A percentile compares a stretch with the other conserved stretches of the same genome.
Conservation (phyloP, 371 early-diverging fungal genomes). For the Zychaea mexicana region DNA sequence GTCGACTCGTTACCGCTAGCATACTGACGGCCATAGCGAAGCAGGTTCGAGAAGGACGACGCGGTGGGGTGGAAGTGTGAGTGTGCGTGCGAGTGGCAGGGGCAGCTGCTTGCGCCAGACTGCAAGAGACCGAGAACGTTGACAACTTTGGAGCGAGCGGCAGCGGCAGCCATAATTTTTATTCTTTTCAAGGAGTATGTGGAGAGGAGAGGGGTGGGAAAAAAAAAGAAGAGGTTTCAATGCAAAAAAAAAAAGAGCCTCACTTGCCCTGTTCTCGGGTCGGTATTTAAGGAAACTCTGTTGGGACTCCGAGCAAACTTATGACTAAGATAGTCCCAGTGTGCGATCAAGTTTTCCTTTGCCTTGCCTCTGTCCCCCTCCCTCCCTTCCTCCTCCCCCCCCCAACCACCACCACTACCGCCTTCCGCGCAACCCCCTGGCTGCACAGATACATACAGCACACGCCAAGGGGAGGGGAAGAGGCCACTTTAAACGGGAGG, state of each 20-base stretch:
- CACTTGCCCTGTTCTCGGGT: neutral
- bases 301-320: constrained; percentile 2
- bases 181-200: too few relatives aligned
- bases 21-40: constrained; percentile 50
- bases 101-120: constrained; percentile 47
- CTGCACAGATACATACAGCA: too few relatives aligned
- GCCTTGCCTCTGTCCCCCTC: too few relatives aligned
- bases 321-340: constrained; percentile 4
- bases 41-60: constrained; percentile 37
- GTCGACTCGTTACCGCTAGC: constrained; percentile 48
- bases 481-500: neutral
- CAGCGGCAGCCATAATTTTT: constrained; percentile 42
- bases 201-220: constrained; percentile 6
- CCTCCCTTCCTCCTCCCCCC: too few relatives aligned
- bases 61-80: constrained; percentile 30
- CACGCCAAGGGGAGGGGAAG: too few relatives aligned
- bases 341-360: neutral
- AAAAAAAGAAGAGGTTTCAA: constrained; percentile 6
- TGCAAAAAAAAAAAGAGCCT: neutral
- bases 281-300: neutral
- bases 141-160: constrained; percentile 53
- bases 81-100: constrained; percentile 58
- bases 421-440: too few relatives aligned
- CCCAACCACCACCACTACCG: too few relatives aligned
- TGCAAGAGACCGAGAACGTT: constrained; percentile 47